These are phyloP conservation scores for Microdochium paspali DNA, from an alignment of 2,329 filamentous ascomycete species.

Conservation along the genomic window DNA sequence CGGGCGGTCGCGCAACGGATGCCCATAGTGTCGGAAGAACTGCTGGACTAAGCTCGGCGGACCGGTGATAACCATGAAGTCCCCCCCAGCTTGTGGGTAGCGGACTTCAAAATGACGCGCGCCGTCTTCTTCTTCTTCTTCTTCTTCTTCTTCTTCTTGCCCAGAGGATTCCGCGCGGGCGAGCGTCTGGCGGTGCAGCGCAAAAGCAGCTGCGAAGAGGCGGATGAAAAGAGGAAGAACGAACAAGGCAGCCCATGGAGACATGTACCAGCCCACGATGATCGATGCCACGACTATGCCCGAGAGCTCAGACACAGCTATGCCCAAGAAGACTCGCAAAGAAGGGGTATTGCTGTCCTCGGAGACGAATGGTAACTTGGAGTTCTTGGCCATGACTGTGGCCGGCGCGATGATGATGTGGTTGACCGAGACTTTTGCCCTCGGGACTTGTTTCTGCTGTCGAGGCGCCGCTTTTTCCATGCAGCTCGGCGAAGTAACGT, in stretches of 20 bases:
- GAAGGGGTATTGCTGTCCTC: conserved; percentile 2
- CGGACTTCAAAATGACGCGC: conserved; percentile 8
- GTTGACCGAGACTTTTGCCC: conserved; percentile 1
- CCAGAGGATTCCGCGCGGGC: neutral
- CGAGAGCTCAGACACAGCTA: conserved; percentile 3
- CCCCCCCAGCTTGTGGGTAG: conserved; percentile 7
- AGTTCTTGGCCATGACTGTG: conserved; percentile 1
- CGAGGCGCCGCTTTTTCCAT: neutral
- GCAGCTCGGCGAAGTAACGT: neutral
- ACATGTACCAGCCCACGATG: neutral
- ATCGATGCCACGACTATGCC: conserved; percentile 1
- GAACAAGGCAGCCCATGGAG: conserved; percentile 5
- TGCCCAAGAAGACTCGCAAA: conserved; percentile 1
- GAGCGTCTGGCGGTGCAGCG: conserved; percentile 5
- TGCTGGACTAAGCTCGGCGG: conserved; percentile 6
- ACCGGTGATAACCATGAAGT: conserved; percentile 9
- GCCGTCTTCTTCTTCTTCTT: no score
- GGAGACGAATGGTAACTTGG: conserved; percentile 3
- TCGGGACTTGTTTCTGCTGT: neutral
- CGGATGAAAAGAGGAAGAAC: conserved; percentile 5
- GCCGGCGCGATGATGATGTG: conserved; percentile 2
- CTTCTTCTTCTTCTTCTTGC: no score
- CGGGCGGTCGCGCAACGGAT: conserved; percentile 8
- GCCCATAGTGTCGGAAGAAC: conserved; percentile 13
- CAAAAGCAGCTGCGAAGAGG: conserved; percentile 4